These are phyloP conservation scores for Camellia sinensis DNA, from an alignment of 148 eudicot genomes.

Conservation along the genomic window DNA sequence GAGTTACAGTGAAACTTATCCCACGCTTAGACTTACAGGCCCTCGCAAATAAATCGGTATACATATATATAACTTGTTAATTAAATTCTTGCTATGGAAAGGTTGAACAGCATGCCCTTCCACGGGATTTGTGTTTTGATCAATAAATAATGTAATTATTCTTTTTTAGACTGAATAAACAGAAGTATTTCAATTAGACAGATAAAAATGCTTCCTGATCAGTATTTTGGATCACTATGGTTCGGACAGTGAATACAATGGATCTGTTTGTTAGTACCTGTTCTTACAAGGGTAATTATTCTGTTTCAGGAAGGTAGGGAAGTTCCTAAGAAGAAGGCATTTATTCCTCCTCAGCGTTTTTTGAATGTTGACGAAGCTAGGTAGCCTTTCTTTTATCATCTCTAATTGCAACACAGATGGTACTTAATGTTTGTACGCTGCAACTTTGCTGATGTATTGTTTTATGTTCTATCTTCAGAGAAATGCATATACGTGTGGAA, in stretches of 20 bases:
- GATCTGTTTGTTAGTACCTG: neutral
- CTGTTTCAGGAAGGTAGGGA: constrained; percentile 89
- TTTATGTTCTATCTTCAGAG: constrained; percentile 39
- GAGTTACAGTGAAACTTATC: constrained; percentile 81
- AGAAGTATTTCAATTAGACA: neutral
- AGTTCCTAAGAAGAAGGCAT: constrained; percentile 78
- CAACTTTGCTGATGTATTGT: constrained; percentile 14
- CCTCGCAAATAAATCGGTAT: constrained; percentile 74
- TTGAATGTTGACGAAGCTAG: constrained; percentile 96
- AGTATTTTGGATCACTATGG: no score
- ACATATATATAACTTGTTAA: constrained; percentile 8
- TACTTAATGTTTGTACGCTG: neutral
- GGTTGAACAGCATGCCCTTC: no score
- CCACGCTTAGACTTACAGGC: constrained; percentile 91
- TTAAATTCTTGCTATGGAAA: no score
- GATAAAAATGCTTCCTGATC: no score
- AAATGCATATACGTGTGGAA: constrained; percentile 84
- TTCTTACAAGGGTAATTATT: constrained; percentile 11
- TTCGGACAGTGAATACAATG: neutral
- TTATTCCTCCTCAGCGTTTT: constrained; percentile 85
- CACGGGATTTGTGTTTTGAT: neutral
- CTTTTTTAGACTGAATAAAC: constrained; percentile 5
- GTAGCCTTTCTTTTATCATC: constrained; percentile 33
- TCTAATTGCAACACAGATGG: neutral
- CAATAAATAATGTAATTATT: neutral